These are phyloP conservation scores for Dorcoceras hygrometricum DNA, from an alignment of 257 asterid species.

Conservation along the genomic window DNA sequence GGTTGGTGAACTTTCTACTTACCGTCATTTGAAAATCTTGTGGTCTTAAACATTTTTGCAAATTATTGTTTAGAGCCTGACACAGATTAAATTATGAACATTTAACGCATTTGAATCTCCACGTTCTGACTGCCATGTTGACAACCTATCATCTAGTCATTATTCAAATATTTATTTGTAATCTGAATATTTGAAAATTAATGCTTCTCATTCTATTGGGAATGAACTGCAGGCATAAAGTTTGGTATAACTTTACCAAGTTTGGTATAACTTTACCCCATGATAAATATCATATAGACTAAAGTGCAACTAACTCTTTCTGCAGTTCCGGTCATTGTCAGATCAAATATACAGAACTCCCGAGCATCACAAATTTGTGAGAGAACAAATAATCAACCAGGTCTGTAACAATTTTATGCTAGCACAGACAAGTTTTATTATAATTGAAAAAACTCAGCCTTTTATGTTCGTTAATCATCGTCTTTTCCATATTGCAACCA, in stretches of 20 bases:
- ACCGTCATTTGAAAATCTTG: neutral
- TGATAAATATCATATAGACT: neutral
- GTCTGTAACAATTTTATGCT: slow-evolving; percentile 29
- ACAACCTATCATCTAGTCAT: too few species aligned
- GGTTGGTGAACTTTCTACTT: slow-evolving; percentile 41
- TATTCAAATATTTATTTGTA: too few species aligned
- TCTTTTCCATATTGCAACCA: neutral
- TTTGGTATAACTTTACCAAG: too few species aligned
- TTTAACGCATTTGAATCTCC: too few species aligned
- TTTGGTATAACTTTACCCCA: too few species aligned
- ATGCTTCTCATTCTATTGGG: too few species aligned
- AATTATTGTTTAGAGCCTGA: neutral
- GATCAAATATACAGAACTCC: slow-evolving; percentile 84
- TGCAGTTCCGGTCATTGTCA: slow-evolving; percentile 81
- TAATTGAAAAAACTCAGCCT: neutral
- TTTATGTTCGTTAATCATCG: neutral
- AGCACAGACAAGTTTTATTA: neutral
- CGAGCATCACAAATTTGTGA: slow-evolving; percentile 77
- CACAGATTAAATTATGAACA: too few species aligned
- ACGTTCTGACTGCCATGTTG: too few species aligned
- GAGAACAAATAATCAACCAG: slow-evolving; percentile 72
- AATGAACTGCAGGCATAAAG: too few species aligned
- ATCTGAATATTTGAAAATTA: too few species aligned
- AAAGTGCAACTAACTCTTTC: slow-evolving; percentile 2
- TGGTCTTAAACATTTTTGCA: neutral